Evolutionary conservation across 805 yeast species (phyloP).

Genomic region (Barnettozyma siamensis): DNA sequence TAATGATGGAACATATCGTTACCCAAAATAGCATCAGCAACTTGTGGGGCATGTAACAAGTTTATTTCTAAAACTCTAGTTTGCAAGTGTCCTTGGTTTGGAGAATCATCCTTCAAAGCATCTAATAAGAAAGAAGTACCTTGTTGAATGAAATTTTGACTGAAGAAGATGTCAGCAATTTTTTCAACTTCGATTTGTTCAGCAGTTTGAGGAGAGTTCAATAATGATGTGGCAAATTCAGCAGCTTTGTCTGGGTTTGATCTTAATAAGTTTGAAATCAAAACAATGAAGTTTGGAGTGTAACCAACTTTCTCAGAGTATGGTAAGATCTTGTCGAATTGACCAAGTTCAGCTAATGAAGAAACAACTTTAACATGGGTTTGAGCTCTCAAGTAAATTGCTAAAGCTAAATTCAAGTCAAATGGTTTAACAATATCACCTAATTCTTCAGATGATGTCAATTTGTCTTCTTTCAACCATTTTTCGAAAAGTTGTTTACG

Average conservation of each 20-base stretch:
- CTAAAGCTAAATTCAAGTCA: constrained; percentile 81
- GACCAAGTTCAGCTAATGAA: constrained; percentile 90
- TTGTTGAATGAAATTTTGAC: constrained; percentile 92
- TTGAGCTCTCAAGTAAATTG: constrained; percentile 81
- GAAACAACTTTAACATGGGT: constrained; percentile 86
- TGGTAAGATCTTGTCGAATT: constrained; percentile 92
- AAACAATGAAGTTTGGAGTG: constrained; percentile 82
- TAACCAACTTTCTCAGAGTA: constrained; percentile 86
- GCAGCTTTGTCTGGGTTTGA: constrained; percentile 97
- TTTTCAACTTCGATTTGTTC: constrained; percentile 70
- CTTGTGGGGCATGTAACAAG: constrained; percentile 95
- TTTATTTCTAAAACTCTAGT: constrained; percentile 91
- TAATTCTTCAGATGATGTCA: constrained; percentile 91
- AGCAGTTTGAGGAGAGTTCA: constrained; percentile 56
- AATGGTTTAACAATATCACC: constrained; percentile 93
- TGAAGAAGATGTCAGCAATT: constrained; percentile 87
- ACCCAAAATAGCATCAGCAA: constrained; percentile 97
- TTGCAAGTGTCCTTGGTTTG: constrained; percentile 93
- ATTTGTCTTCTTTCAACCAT: constrained; percentile 93
- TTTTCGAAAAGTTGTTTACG: constrained; percentile 90
- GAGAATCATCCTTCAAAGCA: constrained; percentile 88
- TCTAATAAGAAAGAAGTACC: constrained; percentile 96
- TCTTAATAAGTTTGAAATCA: constrained; percentile 86
- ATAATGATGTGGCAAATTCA: constrained; percentile 87
- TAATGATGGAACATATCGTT: constrained; percentile 93